These are phyloP conservation scores for Trypanosoma lewisi DNA, from an alignment of 208 protist genomes.

Conservation along the genomic window DNA sequence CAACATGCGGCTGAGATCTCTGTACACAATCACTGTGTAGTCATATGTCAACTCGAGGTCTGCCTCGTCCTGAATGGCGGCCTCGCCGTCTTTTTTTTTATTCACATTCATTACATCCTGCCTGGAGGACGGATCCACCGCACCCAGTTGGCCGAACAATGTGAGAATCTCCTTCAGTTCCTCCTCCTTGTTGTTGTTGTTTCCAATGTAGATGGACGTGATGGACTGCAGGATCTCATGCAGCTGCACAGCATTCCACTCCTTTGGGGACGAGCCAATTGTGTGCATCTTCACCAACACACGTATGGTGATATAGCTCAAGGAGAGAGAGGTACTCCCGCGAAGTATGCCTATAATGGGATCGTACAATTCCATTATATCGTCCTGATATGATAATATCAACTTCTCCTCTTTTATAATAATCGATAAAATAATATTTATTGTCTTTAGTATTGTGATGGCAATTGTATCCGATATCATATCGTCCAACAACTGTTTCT, in stretches of 20 bases:
- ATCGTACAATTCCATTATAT: conserved; percentile 75
- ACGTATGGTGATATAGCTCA: conserved; percentile 76
- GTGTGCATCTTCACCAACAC: conserved; percentile 76
- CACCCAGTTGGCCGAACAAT: conserved; percentile 87
- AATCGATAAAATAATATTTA: conserved; percentile 61
- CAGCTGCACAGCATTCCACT: conserved; percentile 44
- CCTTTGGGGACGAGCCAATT: conserved; percentile 50
- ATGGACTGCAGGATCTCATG: conserved; percentile 73
- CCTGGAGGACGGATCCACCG: conserved; percentile 75
- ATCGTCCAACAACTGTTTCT: conserved; percentile 58
- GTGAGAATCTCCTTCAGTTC: conserved; percentile 77
- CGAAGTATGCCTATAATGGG: conserved; percentile 63
- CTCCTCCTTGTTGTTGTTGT: conserved; percentile 46
- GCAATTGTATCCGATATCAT: conserved; percentile 62
- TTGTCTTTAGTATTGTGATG: conserved; percentile 74
- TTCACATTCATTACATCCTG: conserved; percentile 31
- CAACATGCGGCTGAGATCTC: conserved; percentile 84
- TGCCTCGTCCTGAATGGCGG: conserved; percentile 71
- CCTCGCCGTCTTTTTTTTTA: conserved; percentile 70
- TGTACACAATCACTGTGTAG: conserved; percentile 91
- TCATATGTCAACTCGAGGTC: conserved; percentile 90
- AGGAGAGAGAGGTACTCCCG: conserved; percentile 56
- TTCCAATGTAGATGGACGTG: conserved; percentile 68
- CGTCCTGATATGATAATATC: conserved; percentile 79
- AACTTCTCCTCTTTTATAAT: conserved; percentile 59